Evolutionary conservation across 768 basidiomycete genomes (phyloP).

Genomic region (Suillus subaureus): DNA sequence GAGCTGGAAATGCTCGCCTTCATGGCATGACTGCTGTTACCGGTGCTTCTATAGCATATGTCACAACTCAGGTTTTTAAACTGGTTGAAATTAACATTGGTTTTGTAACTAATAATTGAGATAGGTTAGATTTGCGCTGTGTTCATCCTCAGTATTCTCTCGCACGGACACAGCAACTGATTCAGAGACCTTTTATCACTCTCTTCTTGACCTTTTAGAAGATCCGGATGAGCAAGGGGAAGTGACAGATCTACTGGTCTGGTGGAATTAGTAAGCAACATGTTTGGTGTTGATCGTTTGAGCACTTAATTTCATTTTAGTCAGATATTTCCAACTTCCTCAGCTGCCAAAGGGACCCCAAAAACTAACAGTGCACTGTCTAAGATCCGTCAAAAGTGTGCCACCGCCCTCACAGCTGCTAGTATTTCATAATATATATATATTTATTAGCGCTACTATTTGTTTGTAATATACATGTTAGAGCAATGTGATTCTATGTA

Average conservation of each 20-base stretch:
- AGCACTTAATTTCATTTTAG: background rate
- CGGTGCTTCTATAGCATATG: slow-evolving; percentile 22
- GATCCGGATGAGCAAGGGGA: slow-evolving; percentile 22
- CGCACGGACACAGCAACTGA: slow-evolving; percentile 21
- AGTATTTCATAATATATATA: no score
- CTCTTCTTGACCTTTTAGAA: slow-evolving; percentile 22
- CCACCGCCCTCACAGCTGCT: no score
- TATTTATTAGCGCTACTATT: no score
- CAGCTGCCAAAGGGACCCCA: background rate
- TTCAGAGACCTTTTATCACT: slow-evolving; percentile 23
- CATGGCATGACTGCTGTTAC: slow-evolving; percentile 21
- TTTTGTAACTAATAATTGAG: background rate
- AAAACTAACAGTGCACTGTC: slow-evolving; percentile 6
- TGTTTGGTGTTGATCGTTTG: no score
- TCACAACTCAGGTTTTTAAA: slow-evolving; percentile 20
- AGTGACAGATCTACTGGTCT: slow-evolving; percentile 16
- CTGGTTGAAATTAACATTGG: background rate
- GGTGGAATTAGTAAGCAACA: slow-evolving; percentile 22
- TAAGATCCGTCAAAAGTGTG: slow-evolving; percentile 6
- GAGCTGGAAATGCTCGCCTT: slow-evolving; percentile 24
- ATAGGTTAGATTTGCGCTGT: slow-evolving; percentile 21
- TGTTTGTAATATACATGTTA: no score
- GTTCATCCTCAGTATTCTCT: slow-evolving; percentile 19
- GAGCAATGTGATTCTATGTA: no score
- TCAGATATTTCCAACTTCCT: slow-evolving; percentile 11